Evolutionary conservation across 805 yeast species (phyloP).

Genomic region (Kluyveromyces wickerhamii): DNA sequence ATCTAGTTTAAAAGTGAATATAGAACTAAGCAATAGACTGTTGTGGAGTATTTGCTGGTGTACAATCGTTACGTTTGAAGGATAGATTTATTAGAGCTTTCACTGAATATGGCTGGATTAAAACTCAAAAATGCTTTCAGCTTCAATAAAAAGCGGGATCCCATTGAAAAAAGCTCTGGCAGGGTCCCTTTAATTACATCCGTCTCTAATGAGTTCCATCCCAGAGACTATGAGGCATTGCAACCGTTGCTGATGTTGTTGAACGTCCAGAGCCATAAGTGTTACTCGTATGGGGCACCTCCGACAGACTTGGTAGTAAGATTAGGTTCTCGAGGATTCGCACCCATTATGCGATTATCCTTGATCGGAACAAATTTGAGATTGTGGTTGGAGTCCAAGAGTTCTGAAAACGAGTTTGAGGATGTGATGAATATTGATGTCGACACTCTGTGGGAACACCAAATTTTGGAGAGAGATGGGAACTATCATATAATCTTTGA

Average conservation of each 20-base stretch:
- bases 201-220: background rate
- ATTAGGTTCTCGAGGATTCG: constrained; percentile 3
- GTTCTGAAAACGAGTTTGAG: background rate
- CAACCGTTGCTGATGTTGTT: constrained; percentile 9
- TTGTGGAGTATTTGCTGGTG: too few species aligned
- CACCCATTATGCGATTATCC: constrained; percentile 5
- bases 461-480: background rate
- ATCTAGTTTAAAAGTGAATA: too few species aligned
- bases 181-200: background rate
- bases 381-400: background rate
- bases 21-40: too few species aligned
- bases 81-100: too few species aligned
- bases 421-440: background rate
- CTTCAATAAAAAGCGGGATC: constrained; percentile 1
- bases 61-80: too few species aligned
- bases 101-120: constrained; percentile 2
- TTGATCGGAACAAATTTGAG: constrained; percentile 7
- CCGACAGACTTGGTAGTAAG: constrained; percentile 2
- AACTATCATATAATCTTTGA: background rate
- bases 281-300: constrained; percentile 4
- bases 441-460: constrained; percentile 2
- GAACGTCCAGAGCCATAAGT: constrained; percentile 8
- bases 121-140: constrained; percentile 3
- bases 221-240: constrained; percentile 6
- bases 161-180: background rate